Evolutionary conservation across 2,329 filamentous ascomycete genomes (phyloP).

Genomic region (Aspergillus piperis): DNA sequence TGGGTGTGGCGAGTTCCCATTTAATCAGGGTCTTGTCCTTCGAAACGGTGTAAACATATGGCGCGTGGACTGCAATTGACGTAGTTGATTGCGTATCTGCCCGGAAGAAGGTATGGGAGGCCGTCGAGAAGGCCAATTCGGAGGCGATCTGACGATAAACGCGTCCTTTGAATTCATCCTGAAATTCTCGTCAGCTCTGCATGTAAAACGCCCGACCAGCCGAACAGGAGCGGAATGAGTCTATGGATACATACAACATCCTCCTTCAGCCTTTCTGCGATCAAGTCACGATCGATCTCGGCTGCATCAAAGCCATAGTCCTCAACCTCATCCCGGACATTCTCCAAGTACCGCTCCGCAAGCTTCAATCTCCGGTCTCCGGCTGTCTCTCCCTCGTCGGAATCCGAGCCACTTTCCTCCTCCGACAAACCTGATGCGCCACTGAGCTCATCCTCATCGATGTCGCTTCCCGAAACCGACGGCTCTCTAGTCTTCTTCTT

Average conservation of each 20-base stretch:
- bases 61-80: conserved; percentile 73
- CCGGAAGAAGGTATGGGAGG: conserved; percentile 71
- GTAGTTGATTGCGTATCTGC: conserved; percentile 78
- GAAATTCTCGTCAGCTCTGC: conserved; percentile 19
- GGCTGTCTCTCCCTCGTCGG: conserved; percentile 77
- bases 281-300: conserved; percentile 88
- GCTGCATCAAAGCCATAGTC: conserved; percentile 88
- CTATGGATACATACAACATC: conserved; percentile 63
- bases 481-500: conserved; percentile 62
- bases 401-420: conserved; percentile 64
- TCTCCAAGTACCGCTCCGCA: conserved; percentile 90
- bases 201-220: background rate
- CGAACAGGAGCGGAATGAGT: background rate
- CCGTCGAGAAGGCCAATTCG: conserved; percentile 68
- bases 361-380: conserved; percentile 83
- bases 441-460: conserved; percentile 63
- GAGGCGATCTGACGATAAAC: conserved; percentile 79
- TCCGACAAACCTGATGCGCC: conserved; percentile 50
- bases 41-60: conserved; percentile 83
- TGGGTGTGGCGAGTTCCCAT: conserved; percentile 71
- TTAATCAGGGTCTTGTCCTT: conserved; percentile 85
- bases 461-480: conserved; percentile 84
- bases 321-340: conserved; percentile 79
- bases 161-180: conserved; percentile 83
- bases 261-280: conserved; percentile 85